Evolutionary conservation across 768 basidiomycete species (phyloP), one percentile per base, ranked within the genome.

Genomic region (Lactarius trivialis): DNA sequence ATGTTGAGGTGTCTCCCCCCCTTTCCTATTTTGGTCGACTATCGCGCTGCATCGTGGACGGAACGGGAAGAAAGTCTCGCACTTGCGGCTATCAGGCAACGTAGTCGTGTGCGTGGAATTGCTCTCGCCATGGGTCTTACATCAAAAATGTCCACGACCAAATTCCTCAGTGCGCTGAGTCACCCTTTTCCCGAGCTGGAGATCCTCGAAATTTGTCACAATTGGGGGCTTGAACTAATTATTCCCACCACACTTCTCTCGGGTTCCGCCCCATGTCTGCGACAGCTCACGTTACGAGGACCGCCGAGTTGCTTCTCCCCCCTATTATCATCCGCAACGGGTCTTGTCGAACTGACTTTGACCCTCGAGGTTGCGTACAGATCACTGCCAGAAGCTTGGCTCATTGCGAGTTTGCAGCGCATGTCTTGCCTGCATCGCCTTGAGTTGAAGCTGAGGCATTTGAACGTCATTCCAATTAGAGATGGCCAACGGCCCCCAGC

Each of bases 151-250:
- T 0, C 0, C 30, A 28, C 33, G 32, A 8, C 7, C 12, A 57
- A 30, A 14, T 8, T 62, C 15, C 7, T 57, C 19, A n/a, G 7
- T 19, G 36, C 39, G 14, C 56, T 55, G 24, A 56, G 26, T 3
- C 14, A 24, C 9, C 14, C 3, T 7, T 57, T 62, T n/a, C 61
- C 56, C 11, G 14, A 11, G n/a, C 30, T 62, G 41, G 61, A 62
- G 8, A 57, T 17, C 30, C 50, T 62, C 24, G 21, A 48, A 5
- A 48, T 24, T 24, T 8, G 24, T 6, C 24, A 21, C 41, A 4
- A 0, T 43, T 4, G 9, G 8, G 8, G 5, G 0, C 3, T 3
- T 17, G 37, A 17, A 7, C 6, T 14, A n/a, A 5, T 24, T 24
- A 21, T 48, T 26, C 45, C 24, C 24, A 11, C 24, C 21, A 14